Evolutionary conservation across 345 rosid species (phyloP).

Genomic region (Pugionium cornutum): DNA sequence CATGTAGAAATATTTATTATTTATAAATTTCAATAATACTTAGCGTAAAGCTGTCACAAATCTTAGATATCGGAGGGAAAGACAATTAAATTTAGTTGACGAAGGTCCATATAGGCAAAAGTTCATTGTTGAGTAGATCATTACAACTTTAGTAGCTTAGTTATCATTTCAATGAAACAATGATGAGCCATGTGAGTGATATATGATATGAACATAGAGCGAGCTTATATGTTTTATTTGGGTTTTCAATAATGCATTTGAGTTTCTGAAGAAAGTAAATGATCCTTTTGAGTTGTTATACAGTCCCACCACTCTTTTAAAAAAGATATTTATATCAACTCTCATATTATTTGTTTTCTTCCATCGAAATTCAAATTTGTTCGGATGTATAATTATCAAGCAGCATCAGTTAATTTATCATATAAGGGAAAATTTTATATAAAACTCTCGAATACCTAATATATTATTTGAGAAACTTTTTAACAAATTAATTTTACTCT

Average conservation of each 20-base stretch:
- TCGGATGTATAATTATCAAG: not conserved
- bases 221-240: constrained; percentile 29
- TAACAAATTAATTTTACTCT: too few species aligned
- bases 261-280: constrained; percentile 25
- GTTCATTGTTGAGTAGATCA: constrained; percentile 43
- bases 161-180: constrained; percentile 35
- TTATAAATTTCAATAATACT: not conserved
- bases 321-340: not conserved
- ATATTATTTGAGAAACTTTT: too few species aligned
- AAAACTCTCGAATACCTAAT: not conserved
- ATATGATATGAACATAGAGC: constrained; percentile 32
- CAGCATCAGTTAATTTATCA: not conserved
- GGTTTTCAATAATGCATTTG: constrained; percentile 32
- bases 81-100: constrained; percentile 14
- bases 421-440: not conserved
- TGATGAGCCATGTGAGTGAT: constrained; percentile 45
- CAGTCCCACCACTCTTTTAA: constrained; percentile 34
- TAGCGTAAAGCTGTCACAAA: constrained; percentile 24
- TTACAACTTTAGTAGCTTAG: constrained; percentile 32
- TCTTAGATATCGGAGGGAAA: not conserved
- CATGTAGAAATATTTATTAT: not conserved
- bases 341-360: not conserved
- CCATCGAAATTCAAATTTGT: not conserved
- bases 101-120: constrained; percentile 35
- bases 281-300: constrained; percentile 40